Evolutionary conservation across 805 yeast species (phyloP), one percentile per base, ranked within the genome.

Genomic region (Debaryomyces hansenii): DNA sequence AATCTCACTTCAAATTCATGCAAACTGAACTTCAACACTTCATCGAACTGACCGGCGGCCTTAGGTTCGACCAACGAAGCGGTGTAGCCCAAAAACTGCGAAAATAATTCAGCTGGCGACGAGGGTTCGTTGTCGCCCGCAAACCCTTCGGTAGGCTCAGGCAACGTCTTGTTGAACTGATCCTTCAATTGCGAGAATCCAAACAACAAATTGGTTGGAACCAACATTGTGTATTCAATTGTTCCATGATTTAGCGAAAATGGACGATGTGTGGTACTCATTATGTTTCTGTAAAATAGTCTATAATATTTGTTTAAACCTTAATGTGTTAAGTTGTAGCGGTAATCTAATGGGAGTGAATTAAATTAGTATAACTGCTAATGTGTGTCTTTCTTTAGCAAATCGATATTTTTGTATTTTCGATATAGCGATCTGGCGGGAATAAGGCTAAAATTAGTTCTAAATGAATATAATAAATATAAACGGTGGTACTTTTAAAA

Each of bases 41-140:
- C 88, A 55, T 78, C 82, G 58, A 82, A 84, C 54, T 80, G 84
- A 41, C 80, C 83, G 28, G 75, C 67, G n/a, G 66, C 55, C 35
- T 59, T 56, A 20, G 76, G 74, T 51, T 70, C 75, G 33, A 73
- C 74, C 42, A 78, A 58, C 41, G 74, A 60, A 15, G 85, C 79
- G 35, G 84, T 75, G 64, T 78, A 86, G 14, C 96, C 97, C 49
- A 94, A 73, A 63, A 94, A 94, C 58, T 82, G 81, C 49, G 88
- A 89, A 52, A 90, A 78, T 48, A 94, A 79, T 69, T 92, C 97
- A 33, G 90, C 85, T 40, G 91, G 83, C 38, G 92, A 83, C 29
- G 89, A 70, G 32, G 97, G 97, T 71, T 91, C 97, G 52, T 86
- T 86, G 56, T 88, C 96, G 48, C 80, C 85, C 41, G 91, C 92